Evolutionary conservation across 2,329 filamentous ascomycete genomes (phyloP).

Genomic region (Pyricularia grisea): DNA sequence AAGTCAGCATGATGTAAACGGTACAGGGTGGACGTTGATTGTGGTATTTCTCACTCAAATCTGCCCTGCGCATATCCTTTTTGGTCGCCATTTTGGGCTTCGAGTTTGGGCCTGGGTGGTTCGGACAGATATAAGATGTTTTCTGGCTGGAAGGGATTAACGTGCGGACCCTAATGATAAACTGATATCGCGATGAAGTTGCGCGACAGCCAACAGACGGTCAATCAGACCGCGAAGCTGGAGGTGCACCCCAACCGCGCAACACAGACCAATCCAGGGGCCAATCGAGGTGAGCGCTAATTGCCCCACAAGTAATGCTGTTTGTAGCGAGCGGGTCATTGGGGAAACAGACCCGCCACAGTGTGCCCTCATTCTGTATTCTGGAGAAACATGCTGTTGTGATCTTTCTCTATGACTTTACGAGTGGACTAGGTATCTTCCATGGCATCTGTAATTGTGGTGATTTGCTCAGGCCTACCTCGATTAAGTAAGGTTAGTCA

Average conservation of each 20-base stretch:
- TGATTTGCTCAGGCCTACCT: too few relatives aligned
- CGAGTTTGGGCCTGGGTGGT: background rate
- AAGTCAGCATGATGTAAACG: background rate
- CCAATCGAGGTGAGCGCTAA: background rate
- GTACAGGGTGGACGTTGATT: background rate
- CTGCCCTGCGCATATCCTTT: slow-evolving; percentile 31
- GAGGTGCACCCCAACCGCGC: background rate
- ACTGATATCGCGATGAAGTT: background rate
- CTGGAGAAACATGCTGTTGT: too few relatives aligned
- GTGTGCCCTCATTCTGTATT: background rate
- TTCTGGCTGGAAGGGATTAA: background rate
- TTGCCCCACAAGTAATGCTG: background rate
- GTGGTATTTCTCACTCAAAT: slow-evolving; percentile 27
- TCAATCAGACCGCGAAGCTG: background rate
- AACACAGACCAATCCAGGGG: background rate
- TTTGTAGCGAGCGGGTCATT: background rate
- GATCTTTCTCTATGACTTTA: too few relatives aligned
- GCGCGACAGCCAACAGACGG: background rate
- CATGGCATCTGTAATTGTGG: too few relatives aligned
- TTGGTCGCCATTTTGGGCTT: slow-evolving; percentile 22
- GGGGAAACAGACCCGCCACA: background rate
- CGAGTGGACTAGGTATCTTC: too few relatives aligned
- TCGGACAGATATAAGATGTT: background rate
- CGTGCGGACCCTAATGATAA: background rate
- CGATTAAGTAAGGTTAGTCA: too few relatives aligned